A percentile compares a stretch with the other conserved stretches of the same genome.
phyloP scores from a whole-genome alignment of 1,284 basidiomycete species.

The Cutaneotrichosporon dermatis region DNA sequence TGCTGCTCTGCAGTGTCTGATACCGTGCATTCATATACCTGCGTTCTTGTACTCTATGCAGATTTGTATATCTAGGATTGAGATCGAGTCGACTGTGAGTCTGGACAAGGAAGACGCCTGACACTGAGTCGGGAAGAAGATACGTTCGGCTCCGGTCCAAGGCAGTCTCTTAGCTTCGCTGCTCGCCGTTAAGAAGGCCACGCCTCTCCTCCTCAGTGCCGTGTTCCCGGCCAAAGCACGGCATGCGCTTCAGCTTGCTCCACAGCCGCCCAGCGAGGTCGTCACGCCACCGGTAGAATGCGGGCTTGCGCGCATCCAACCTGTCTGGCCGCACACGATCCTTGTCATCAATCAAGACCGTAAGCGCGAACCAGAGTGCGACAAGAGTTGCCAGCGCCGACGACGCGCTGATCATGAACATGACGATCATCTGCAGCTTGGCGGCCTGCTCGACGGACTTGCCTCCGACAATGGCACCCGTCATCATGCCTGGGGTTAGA shows the following conservation, averaged over 20 bases:
- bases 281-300: conserved; percentile 51
- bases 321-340: conserved; percentile 68
- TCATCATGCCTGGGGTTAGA: conserved; percentile 64
- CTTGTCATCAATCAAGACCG: conserved; percentile 61
- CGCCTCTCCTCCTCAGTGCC: conserved; percentile 16
- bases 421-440: conserved; percentile 79
- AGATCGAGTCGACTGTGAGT: no score
- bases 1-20: no score
- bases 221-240: conserved; percentile 10
- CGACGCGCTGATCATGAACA: conserved; percentile 80
- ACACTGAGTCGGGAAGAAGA: no score
- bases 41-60: background rate
- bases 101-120: no score
- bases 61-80: no score
- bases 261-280: background rate
- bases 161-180: background rate
- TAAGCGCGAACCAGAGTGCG: conserved; percentile 59
- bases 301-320: conserved; percentile 56
- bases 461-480: conserved; percentile 78
- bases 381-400: conserved; percentile 65
- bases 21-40: background rate
- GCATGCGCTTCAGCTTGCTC: background rate
- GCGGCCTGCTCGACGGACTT: conserved; percentile 77
- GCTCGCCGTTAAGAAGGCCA: conserved; percentile 10
- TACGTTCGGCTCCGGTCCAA: no score